Base-by-base conservation (phyloP, 331 rosid genomes). In the Pyrus hybrid region DNA sequence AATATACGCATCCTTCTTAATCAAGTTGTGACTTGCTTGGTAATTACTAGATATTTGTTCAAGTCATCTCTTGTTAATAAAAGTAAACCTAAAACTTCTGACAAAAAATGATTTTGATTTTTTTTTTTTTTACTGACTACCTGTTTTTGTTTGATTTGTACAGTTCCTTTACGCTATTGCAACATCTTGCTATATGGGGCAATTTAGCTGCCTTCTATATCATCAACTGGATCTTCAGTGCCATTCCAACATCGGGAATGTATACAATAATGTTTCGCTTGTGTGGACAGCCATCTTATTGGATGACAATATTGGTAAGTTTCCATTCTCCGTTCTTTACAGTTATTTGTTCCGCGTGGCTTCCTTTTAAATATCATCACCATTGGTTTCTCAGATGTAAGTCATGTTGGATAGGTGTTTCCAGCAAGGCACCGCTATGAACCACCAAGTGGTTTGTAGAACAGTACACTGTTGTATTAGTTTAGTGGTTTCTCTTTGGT, bases 191-290 rank as follows among this genome's bases (percentile, higher is more conserved):
- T 17, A 84, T 93, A 80, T 93, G 98, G 97, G 98, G 98, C 20
- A 93, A 93, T 81, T 81, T 93, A 85, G 87, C 76, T 70, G 91
- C 73, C 67, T 93, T 93, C 82, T 93, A 93, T 77, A 75, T 77
- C 76, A 86, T 93, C 86, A 93, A 93, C 81, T 93, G 85, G 87
- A 80, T 91, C 82, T 88, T 93, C 85, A 91, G 98, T 70, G 87
- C 92, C 69, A 80, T 93, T 84, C 98, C 98, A 74, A 62, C 93
- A 41, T 93, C 98, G 7, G 98, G 97, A 83, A 91, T 93, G 97
- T 87, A 93, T 63, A 93, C 97, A 28, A 91, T 93, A 32, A 93
- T 93, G 96, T 91, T 89, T 70, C 93, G 93, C 63, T 81, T 93
- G 83, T 93, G 93, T 60, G 63, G 75, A 79, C 90, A 91, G 80